Evolutionary conservation across 257 asterid genomes (phyloP).

Genomic region (Forsythia suspensa): DNA sequence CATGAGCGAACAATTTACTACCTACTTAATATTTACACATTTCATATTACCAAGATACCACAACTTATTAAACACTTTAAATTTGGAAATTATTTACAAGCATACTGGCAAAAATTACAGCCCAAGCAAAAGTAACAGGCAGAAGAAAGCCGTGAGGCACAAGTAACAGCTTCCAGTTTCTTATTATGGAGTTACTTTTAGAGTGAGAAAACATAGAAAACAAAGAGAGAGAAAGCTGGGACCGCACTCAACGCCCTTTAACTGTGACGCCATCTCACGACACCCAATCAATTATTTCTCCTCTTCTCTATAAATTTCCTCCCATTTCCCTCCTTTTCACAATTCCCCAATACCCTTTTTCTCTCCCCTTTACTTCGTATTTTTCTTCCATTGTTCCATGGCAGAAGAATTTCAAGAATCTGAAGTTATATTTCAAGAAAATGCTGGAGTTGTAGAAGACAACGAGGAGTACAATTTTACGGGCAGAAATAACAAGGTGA

Average conservation of each 20-base stretch:
- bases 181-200: background rate
- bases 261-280: slow-evolving; percentile 41
- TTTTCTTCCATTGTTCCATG: slow-evolving; percentile 26
- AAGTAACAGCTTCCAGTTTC: slow-evolving; percentile 37
- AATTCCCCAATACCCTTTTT: background rate
- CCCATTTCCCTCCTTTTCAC: slow-evolving; percentile 20
- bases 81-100: too few relatives aligned
- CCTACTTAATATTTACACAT: too few relatives aligned
- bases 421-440: slow-evolving; percentile 56
- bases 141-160: slow-evolving; percentile 53
- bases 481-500: slow-evolving; percentile 11
- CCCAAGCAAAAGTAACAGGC: background rate
- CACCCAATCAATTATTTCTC: slow-evolving; percentile 33
- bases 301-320: slow-evolving; percentile 46
- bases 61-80: too few relatives aligned
- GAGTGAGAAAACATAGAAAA: background rate
- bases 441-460: slow-evolving; percentile 13
- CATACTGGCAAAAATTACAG: background rate
- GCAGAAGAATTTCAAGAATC: slow-evolving; percentile 79
- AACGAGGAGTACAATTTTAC: slow-evolving; percentile 7
- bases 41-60: too few relatives aligned
- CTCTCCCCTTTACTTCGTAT: background rate
- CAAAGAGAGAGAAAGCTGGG: slow-evolving; percentile 34
- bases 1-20: too few relatives aligned
- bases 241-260: slow-evolving; percentile 38